phyloP scores from a whole-genome alignment of 1,284 basidiomycete species.

The Microbotryum silenes-acaulis region DNA sequence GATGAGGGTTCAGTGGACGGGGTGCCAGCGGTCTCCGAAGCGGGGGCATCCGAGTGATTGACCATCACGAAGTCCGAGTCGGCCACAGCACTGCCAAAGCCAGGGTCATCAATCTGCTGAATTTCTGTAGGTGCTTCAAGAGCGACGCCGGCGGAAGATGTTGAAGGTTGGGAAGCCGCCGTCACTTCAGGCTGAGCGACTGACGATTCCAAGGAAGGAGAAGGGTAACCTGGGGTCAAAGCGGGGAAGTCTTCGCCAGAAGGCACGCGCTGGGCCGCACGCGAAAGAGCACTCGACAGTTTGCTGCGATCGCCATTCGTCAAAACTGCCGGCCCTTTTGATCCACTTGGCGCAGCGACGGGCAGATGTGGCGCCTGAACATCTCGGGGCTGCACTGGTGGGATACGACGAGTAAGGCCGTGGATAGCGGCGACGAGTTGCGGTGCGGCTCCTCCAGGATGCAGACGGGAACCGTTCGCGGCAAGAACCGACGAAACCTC shows the following conservation, averaged over 20 bases:
- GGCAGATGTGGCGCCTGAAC: no score
- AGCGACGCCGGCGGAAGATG: background rate
- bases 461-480: background rate
- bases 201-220: slow-evolving; percentile 7
- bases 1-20: slow-evolving; percentile 1
- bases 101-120: background rate
- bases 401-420: slow-evolving; percentile 26
- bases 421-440: slow-evolving; percentile 31
- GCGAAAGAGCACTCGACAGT: background rate
- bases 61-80: slow-evolving; percentile 9
- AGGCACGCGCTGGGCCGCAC: slow-evolving; percentile 25
- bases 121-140: background rate
- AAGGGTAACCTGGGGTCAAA: slow-evolving; percentile 2
- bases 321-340: no score
- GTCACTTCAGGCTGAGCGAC: background rate
- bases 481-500: background rate
- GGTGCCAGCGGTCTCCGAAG: background rate
- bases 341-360: no score
- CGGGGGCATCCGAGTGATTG: slow-evolving; percentile 1
- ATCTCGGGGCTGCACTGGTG: slow-evolving; percentile 6
- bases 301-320: background rate
- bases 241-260: slow-evolving; percentile 27
- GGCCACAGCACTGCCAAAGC: background rate
- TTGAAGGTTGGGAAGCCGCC: background rate
- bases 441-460: slow-evolving; percentile 5